These are phyloP conservation scores for Quercus variabilis DNA, from an alignment of 306 rosid genomes.

Conservation along the genomic window DNA sequence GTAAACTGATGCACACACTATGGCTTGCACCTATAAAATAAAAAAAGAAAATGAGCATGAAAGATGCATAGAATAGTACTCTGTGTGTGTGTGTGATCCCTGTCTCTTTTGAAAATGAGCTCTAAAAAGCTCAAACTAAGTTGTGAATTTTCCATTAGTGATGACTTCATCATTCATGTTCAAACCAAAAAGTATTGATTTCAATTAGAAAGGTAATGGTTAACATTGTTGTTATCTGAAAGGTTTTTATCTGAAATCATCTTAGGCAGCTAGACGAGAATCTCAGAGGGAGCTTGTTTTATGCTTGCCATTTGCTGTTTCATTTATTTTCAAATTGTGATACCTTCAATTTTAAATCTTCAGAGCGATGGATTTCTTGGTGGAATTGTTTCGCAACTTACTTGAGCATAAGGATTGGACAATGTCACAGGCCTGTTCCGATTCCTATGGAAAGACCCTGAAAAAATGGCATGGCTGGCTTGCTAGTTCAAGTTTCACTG, in stretches of 20 bases:
- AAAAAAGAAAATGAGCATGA: neutral
- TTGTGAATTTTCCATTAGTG: neutral
- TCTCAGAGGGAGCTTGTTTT: neutral
- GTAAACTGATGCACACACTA: neutral
- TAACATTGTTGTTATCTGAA: neutral
- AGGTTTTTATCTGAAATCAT: neutral
- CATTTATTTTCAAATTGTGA: slow-evolving; percentile 5
- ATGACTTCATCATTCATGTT: neutral
- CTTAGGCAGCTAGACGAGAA: neutral
- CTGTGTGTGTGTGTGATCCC: neutral
- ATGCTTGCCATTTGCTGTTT: neutral
- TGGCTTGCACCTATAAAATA: neutral
- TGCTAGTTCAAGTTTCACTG: slow-evolving; percentile 91
- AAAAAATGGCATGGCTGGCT: slow-evolving; percentile 99
- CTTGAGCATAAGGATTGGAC: slow-evolving; percentile 80
- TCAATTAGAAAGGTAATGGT: neutral
- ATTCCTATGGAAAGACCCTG: slow-evolving; percentile 81
- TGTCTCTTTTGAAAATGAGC: neutral
- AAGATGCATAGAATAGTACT: neutral
- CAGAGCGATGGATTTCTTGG: slow-evolving; percentile 99
- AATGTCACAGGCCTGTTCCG: slow-evolving; percentile 91
- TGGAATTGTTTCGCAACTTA: slow-evolving; percentile 77
- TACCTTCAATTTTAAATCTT: slow-evolving; percentile 22
- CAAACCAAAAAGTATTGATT: neutral
- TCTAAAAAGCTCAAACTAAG: neutral